A percentile compares a stretch with the other conserved stretches of the same genome.
Evolutionary conservation across 768 basidiomycete genomes (phyloP).

Genomic region (Termitomyces bulborhizus): DNA sequence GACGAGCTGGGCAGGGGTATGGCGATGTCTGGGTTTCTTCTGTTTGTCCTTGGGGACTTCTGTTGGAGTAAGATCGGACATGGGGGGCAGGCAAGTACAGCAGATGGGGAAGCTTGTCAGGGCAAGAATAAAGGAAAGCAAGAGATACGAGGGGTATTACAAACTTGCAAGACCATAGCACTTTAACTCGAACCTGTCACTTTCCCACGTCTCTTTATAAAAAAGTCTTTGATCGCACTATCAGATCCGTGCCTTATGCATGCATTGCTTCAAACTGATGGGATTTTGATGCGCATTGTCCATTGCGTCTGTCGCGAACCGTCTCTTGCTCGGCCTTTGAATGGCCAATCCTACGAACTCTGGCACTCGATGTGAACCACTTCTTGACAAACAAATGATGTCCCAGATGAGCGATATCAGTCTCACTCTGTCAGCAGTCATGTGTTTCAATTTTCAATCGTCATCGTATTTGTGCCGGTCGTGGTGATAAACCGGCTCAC

Average conservation of each 20-base stretch:
- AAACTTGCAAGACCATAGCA: slow-evolving; percentile 18
- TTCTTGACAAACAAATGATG: slow-evolving; percentile 10
- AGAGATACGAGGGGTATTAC: slow-evolving; percentile 16
- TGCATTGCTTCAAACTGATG: slow-evolving; percentile 1
- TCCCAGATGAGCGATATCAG: slow-evolving; percentile 6
- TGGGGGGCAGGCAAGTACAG: slow-evolving; percentile 21
- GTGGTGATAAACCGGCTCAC: slow-evolving; percentile 6
- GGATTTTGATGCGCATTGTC: background rate
- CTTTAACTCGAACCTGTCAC: slow-evolving; percentile 14
- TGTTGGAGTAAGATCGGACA: slow-evolving; percentile 20
- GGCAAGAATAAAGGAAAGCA: slow-evolving; percentile 13
- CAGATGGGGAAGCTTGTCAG: background rate
- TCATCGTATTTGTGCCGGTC: background rate
- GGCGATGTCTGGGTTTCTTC: slow-evolving; percentile 79
- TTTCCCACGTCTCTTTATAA: slow-evolving; percentile 22
- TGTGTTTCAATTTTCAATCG: slow-evolving; percentile 5
- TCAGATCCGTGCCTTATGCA: slow-evolving; percentile 11
- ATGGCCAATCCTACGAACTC: background rate
- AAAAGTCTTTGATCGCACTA: slow-evolving; percentile 15
- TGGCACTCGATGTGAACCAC: background rate
- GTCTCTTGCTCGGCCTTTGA: background rate
- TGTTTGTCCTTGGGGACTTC: slow-evolving; percentile 33
- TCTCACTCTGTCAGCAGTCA: slow-evolving; percentile 12
- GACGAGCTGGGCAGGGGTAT: slow-evolving; percentile 63
- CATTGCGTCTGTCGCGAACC: background rate